Evolutionary conservation across 805 yeast genomes (phyloP).

Genomic region (Lipomyces anomalus): DNA sequence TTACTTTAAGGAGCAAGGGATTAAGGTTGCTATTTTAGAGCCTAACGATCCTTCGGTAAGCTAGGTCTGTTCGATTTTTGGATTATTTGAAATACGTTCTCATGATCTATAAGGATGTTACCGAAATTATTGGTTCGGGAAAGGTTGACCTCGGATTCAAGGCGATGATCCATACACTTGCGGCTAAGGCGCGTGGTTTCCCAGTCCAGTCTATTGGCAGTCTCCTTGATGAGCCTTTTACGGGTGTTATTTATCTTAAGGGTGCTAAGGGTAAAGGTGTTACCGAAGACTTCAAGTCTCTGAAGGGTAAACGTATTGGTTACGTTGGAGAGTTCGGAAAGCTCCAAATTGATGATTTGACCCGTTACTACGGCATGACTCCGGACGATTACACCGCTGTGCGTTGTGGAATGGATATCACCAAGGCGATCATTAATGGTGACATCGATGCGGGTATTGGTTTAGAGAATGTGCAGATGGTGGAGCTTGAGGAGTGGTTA

Average conservation of each 20-base stretch:
- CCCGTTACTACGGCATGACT: constrained; percentile 51
- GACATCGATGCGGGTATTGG: constrained; percentile 55
- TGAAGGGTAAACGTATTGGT: constrained; percentile 50
- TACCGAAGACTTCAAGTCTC: constrained; percentile 46
- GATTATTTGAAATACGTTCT: no score
- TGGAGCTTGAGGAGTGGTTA: constrained; percentile 49
- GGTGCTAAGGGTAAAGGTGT: constrained; percentile 49
- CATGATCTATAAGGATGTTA: constrained; percentile 48
- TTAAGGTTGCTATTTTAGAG: constrained; percentile 48
- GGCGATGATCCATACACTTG: constrained; percentile 56
- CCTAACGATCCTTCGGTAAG: constrained; percentile 47
- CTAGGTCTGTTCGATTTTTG: no score
- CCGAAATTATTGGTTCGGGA: constrained; percentile 52
- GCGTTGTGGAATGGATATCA: constrained; percentile 56
- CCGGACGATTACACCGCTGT: constrained; percentile 53
- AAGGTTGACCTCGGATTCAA: constrained; percentile 55
- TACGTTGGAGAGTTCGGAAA: constrained; percentile 58
- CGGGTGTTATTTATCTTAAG: constrained; percentile 49
- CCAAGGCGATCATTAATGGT: constrained; percentile 50
- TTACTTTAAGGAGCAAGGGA: constrained; percentile 45
- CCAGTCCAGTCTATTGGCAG: constrained; percentile 54
- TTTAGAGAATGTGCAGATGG: constrained; percentile 55
- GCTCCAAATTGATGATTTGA: constrained; percentile 52
- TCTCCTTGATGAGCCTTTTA: constrained; percentile 52
- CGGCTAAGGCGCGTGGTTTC: constrained; percentile 54